phyloP scores from a whole-genome alignment of 1,284 basidiomycete species.

The Moesziomyces sp. region DNA sequence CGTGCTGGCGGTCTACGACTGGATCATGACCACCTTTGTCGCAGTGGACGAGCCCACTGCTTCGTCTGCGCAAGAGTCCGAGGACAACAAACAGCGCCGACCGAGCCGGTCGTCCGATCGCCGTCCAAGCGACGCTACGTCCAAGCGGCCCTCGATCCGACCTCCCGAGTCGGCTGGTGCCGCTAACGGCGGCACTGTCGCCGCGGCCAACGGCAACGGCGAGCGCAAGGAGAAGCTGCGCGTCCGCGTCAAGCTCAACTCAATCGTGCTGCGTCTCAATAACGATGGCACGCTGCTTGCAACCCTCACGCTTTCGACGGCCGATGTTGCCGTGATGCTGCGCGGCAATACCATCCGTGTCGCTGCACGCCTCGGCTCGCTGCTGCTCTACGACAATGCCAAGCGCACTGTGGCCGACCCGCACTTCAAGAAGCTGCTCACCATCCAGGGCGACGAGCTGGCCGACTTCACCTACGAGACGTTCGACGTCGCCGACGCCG shows the following conservation, averaged over 20 bases:
- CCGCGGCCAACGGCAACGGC: conserved; percentile 18
- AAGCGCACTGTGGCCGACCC: conserved; percentile 72
- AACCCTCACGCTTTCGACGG: conserved; percentile 89
- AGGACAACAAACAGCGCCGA: conserved; percentile 29
- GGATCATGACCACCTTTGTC: conserved; percentile 81
- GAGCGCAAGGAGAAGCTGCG: conserved; percentile 76
- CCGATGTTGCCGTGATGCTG: conserved; percentile 84
- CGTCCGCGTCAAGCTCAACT: conserved; percentile 85
- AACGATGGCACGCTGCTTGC: conserved; percentile 81
- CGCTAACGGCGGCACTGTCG: conserved; percentile 13
- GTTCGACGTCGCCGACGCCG: conserved; percentile 75
- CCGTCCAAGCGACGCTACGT: conserved; percentile 36
- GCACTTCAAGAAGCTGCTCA: conserved; percentile 84
- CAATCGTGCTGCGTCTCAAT: conserved; percentile 85
- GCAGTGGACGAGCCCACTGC: conserved; percentile 24
- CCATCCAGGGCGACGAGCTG: conserved; percentile 94
- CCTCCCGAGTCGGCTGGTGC: conserved; percentile 21
- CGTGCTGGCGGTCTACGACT: conserved; percentile 91
- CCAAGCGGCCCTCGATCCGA: conserved; percentile 27
- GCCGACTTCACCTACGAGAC: conserved; percentile 97
- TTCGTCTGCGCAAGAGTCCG: conserved; percentile 4
- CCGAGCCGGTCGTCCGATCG: conserved; percentile 41
- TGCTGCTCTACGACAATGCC: conserved; percentile 84
- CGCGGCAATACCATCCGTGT: conserved; percentile 81
- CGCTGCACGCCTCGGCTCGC: conserved; percentile 83